These are phyloP conservation scores for Graphiopsis chlorocephala DNA, from an alignment of 2,329 filamentous ascomycete species.

Conservation along the genomic window DNA sequence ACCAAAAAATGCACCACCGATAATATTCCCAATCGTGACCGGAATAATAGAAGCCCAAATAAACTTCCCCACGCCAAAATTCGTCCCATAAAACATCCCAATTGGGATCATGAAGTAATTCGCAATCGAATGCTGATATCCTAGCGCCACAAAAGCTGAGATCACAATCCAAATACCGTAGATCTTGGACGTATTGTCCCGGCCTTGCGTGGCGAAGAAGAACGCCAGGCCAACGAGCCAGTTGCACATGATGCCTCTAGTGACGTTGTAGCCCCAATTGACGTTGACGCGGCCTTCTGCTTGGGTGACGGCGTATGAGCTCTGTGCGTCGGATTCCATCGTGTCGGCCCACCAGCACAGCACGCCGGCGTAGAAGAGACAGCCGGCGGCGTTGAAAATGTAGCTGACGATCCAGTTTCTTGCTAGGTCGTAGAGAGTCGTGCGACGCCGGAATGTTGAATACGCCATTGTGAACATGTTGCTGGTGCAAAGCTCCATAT, in stretches of 20 bases:
- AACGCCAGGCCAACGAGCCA: conserved; percentile 27
- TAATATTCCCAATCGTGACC: conserved; percentile 19
- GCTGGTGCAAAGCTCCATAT: background rate
- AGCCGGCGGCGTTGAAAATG: background rate
- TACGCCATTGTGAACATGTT: background rate
- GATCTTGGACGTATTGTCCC: conserved; percentile 27
- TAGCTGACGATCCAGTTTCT: background rate
- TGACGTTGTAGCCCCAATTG: conserved; percentile 20
- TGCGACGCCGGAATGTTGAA: background rate
- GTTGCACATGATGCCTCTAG: conserved; percentile 30
- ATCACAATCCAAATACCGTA: conserved; percentile 29
- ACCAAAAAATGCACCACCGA: conserved; percentile 16
- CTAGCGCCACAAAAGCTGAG: conserved; percentile 38
- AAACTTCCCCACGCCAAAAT: conserved; percentile 43
- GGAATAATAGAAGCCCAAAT: conserved; percentile 32
- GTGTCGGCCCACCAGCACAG: background rate
- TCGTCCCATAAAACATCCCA: conserved; percentile 29
- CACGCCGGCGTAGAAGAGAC: background rate
- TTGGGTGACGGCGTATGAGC: background rate
- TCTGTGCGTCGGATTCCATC: background rate
- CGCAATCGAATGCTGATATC: conserved; percentile 32
- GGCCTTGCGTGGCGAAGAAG: conserved; percentile 22
- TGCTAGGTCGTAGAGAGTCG: background rate
- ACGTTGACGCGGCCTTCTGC: background rate
- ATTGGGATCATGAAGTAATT: conserved; percentile 44